Conservation (phyloP, 495 filamentous ascomycete genomes). For the Annulohypoxylon nitens region DNA sequence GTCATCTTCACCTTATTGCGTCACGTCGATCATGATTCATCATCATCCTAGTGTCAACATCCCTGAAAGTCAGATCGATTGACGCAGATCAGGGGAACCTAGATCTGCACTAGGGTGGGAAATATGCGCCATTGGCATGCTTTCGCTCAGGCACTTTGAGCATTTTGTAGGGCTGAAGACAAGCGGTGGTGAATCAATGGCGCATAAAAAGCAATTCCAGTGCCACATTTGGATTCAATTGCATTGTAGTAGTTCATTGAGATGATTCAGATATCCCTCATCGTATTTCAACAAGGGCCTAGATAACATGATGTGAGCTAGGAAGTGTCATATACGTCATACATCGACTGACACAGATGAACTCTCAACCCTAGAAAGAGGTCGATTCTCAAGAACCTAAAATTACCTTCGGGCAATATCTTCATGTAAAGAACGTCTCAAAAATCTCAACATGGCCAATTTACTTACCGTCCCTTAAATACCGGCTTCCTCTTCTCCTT, state of each 20-base stretch:
- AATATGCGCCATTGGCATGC: slow-evolving; percentile 20
- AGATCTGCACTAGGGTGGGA: slow-evolving; percentile 1
- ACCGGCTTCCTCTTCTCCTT: slow-evolving; percentile 89
- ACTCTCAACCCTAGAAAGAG: neutral
- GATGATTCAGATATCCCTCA: neutral
- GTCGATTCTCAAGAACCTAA: too few relatives aligned
- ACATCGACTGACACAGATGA: neutral
- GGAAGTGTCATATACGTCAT: neutral
- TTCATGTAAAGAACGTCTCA: neutral
- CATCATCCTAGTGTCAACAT: slow-evolving; percentile 28
- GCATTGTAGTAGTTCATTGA: too few relatives aligned
- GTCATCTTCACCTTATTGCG: slow-evolving; percentile 26
- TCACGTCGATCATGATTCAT: slow-evolving; percentile 50
- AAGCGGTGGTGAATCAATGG: neutral
- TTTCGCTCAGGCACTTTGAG: neutral
- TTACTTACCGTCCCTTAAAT: slow-evolving; percentile 74
- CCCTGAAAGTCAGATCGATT: slow-evolving; percentile 13
- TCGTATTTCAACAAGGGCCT: neutral
- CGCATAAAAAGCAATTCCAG: neutral
- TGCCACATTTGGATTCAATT: neutral
- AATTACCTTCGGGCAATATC: neutral
- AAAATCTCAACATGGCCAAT: neutral
- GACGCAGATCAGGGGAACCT: slow-evolving; percentile 9
- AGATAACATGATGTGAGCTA: neutral
- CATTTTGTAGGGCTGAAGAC: neutral